phyloP scores from a whole-genome alignment of 2,329 filamentous ascomycete genomes.

The Emydomyces testavorans region DNA sequence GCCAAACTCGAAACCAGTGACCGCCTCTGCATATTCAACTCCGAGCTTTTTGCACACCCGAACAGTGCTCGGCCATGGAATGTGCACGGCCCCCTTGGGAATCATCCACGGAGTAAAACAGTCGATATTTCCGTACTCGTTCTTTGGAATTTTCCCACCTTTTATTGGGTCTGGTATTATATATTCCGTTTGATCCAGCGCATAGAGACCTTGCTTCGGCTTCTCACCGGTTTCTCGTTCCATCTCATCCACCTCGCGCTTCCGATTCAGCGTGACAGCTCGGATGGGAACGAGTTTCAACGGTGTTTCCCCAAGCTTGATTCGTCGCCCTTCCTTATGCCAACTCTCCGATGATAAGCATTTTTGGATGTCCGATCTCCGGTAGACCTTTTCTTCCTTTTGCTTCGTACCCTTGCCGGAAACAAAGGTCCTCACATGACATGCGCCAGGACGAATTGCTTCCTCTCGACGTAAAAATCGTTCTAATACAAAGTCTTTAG shows the following conservation, averaged over 20 bases:
- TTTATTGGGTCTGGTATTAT: slow-evolving; percentile 82
- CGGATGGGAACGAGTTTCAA: slow-evolving; percentile 82
- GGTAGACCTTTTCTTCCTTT: slow-evolving; percentile 69
- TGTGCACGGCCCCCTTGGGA: slow-evolving; percentile 68
- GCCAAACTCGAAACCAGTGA: slow-evolving; percentile 93
- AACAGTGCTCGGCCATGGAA: slow-evolving; percentile 65
- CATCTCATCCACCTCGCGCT: slow-evolving; percentile 78
- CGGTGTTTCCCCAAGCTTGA: slow-evolving; percentile 57
- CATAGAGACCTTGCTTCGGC: slow-evolving; percentile 74
- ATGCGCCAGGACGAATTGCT: slow-evolving; percentile 58
- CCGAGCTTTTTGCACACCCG: slow-evolving; percentile 72
- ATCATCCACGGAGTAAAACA: slow-evolving; percentile 92
- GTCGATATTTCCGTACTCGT: slow-evolving; percentile 92
- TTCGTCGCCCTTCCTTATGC: slow-evolving; percentile 87
- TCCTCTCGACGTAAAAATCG: slow-evolving; percentile 86
- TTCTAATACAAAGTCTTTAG: slow-evolving; percentile 71
- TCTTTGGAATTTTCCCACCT: slow-evolving; percentile 82
- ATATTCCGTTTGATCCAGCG: slow-evolving; percentile 78
- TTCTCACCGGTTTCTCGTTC: slow-evolving; percentile 71
- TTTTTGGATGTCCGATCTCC: slow-evolving; percentile 63
- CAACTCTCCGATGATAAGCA: slow-evolving; percentile 92
- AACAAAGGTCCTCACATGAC: slow-evolving; percentile 62
- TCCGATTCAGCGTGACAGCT: slow-evolving; percentile 76
- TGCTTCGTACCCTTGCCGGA: slow-evolving; percentile 61
- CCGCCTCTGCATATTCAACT: slow-evolving; percentile 86